Base-by-base conservation (phyloP, 129 eudicot genomes). In the Rutidosis leptorrhynchoides region DNA sequence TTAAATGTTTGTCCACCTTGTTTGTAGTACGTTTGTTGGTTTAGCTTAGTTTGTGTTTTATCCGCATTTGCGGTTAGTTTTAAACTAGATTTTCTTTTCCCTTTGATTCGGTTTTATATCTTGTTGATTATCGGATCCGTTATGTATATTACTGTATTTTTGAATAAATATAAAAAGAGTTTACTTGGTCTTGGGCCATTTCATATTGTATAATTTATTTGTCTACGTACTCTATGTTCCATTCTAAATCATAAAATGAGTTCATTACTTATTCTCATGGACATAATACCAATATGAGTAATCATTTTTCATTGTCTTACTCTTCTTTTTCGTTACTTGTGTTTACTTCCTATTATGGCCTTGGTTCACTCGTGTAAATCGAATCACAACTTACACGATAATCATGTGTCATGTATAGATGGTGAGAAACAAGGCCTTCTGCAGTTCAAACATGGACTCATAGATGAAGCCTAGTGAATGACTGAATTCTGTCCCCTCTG, bases 391-490 rank as follows among this genome's bases (percentile, higher is more conserved):
- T 6, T 19, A 12, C n/a, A n/a, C n/a, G 33, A 19, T 16, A 3
- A 20, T 60, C 22, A 16, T 5, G 6, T 32, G 33, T 10, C 33
- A 60, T 67, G 74, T 42, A 11, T 52, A 22, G 75, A 48, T 6
- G 43, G 4, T 0, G 66, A 76, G 16, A 33, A 35, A 37, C 42
- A 25, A 35, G 80, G 75, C 8, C 75, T 69, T 15, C 58, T 68
- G 17, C 22, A 16, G 16, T 62, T 76, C 53, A 68, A 52, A 32
- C 42, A 62, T 2, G 65, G 51, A 16, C 46, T 75, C 16, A 17
- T 30, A 5, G 75, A 62, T 37, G 24, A 14, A 19, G 43, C 27
- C n/a, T n/a, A n/a, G n/a, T n/a, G n/a, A n/a, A n/a, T n/a, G n/a
- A n/a, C n/a, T n/a, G n/a, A n/a, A n/a, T 26, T 8, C 40, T 14